Evolutionary conservation across 495 filamentous ascomycete genomes (phyloP), one percentile per base, ranked within the genome.

Genomic region (Aspergillus saccharolyticus): DNA sequence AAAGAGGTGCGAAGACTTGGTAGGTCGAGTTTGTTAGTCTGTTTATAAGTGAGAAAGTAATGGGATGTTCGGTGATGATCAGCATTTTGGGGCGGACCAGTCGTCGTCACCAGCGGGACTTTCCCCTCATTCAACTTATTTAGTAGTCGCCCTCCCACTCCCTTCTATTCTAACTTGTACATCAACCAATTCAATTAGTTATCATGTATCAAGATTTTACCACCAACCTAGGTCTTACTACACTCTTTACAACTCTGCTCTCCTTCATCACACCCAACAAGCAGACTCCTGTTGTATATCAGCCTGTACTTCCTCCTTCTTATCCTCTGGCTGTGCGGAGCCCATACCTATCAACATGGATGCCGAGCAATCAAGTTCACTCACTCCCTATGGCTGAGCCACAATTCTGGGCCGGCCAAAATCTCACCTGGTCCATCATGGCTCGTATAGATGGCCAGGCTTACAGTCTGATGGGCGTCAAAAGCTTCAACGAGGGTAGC

Each of bases 321-420:
- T 80, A 80, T 52, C 78, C 78, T 14, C 59, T 80, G 16, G 78
- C 76, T 8, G 78, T 80, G 4, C 71, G 72, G 24, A 78, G 73
- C 58, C 74, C 76, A 24, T 79, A 77, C 53, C 60, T 77, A 10
- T 77, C 73, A 44, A 42, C 54, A 56, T 61, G 58, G 58, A 61
- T 61, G 58, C 58, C 58, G 21, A 56, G 58, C 50, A 54, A 61
- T 47, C 58, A 61, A 47, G 44, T 57, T 8, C 52, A 69, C 25
- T 64, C 65, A 21, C 57, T 81, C 16, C 74, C 78, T 2, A 68
- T 64, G 30, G 67, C 78, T 0, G 65, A 70, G 17, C 67, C 79
- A 1, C 74, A 81, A 55, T 83, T 83, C 58, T 81, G 80, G 79
- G 66, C 66, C 3, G 78, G 78, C 3, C 70, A 77, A 52, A 68